These are phyloP conservation scores for Metroxylon sagu DNA, from an alignment of 176 grass and related monocot species.

Conservation along the genomic window DNA sequence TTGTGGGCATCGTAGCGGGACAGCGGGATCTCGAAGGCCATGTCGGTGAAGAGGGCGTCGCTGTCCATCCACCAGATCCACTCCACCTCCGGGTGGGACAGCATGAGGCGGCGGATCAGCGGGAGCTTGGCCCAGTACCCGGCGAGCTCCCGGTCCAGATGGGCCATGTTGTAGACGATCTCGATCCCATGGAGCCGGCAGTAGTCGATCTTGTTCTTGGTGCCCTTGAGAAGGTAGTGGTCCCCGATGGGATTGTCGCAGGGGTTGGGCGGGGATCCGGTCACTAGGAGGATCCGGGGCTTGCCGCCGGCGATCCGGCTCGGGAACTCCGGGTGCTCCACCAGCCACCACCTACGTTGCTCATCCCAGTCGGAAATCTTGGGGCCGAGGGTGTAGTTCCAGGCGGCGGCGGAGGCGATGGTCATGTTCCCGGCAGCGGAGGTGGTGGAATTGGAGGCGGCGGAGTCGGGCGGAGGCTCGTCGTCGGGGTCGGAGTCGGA, in stretches of 20 bases:
- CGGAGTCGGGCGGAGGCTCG: slow-evolving; percentile 11
- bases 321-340: slow-evolving; percentile 50
- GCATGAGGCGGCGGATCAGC: slow-evolving; percentile 68
- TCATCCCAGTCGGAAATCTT: slow-evolving; percentile 73
- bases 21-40: slow-evolving; percentile 83
- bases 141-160: slow-evolving; percentile 77
- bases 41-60: slow-evolving; percentile 91
- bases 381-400: slow-evolving; percentile 52
- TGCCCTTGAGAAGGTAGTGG: slow-evolving; percentile 83
- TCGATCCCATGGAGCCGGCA: slow-evolving; percentile 81
- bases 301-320: slow-evolving; percentile 31
- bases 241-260: slow-evolving; percentile 84
- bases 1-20: slow-evolving; percentile 48
- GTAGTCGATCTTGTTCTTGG: slow-evolving; percentile 98
- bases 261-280: slow-evolving; percentile 70
- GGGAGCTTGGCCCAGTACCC: slow-evolving; percentile 95
- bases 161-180: slow-evolving; percentile 82
- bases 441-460: not conserved
- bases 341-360: slow-evolving; percentile 56
- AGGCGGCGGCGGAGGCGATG: slow-evolving; percentile 13
- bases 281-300: slow-evolving; percentile 73
- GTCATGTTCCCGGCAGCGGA: slow-evolving; percentile 20
- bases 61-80: slow-evolving; percentile 99
- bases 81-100: slow-evolving; percentile 83
- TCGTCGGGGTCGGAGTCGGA: slow-evolving; percentile 57